These are phyloP conservation scores for Mucor saturninus DNA, from an alignment of 371 early-diverging fungal genomes.

Conservation along the genomic window DNA sequence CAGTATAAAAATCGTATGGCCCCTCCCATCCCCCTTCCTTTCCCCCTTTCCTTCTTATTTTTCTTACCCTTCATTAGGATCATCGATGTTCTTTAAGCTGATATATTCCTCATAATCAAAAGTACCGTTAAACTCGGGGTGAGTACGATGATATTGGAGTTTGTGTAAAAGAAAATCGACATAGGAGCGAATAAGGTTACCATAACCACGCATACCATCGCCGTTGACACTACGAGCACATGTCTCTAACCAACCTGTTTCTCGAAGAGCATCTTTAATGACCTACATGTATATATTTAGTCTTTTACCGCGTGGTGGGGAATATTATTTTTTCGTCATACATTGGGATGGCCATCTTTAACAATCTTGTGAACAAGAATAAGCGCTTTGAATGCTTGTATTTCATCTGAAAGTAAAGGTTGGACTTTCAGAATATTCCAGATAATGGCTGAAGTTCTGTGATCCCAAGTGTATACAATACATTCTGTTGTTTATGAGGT, in stretches of 20 bases:
- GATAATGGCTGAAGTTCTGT: conserved; percentile 83
- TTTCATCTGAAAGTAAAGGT: conserved; percentile 90
- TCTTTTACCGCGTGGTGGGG: conserved; percentile 3
- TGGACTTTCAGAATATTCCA: conserved; percentile 88
- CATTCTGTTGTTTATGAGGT: conserved; percentile 50
- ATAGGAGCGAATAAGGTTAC: conserved; percentile 89
- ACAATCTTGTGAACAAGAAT: conserved; percentile 95
- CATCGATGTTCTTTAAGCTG: conserved; percentile 89
- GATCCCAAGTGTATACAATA: conserved; percentile 96
- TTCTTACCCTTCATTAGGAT: conserved; percentile 95
- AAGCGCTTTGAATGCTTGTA: conserved; percentile 94
- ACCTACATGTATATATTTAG: conserved; percentile 43
- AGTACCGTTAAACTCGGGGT: conserved; percentile 93
- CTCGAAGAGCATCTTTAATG: conserved; percentile 77
- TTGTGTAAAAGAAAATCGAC: conserved; percentile 88
- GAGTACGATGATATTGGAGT: conserved; percentile 88
- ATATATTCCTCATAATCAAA: conserved; percentile 98
- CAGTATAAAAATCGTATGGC: neutral
- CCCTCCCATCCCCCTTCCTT: neutral
- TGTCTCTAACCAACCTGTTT: conserved; percentile 70
- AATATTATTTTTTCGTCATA: conserved; percentile 30
- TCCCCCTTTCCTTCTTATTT: neutral
- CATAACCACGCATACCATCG: conserved; percentile 79
- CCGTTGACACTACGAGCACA: conserved; percentile 69
- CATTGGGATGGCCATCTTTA: conserved; percentile 89